Evolutionary conservation across 2,329 filamentous ascomycete genomes (phyloP), one percentile per base, ranked within the genome.

Genomic region (Pseudocercospora crystallina): DNA sequence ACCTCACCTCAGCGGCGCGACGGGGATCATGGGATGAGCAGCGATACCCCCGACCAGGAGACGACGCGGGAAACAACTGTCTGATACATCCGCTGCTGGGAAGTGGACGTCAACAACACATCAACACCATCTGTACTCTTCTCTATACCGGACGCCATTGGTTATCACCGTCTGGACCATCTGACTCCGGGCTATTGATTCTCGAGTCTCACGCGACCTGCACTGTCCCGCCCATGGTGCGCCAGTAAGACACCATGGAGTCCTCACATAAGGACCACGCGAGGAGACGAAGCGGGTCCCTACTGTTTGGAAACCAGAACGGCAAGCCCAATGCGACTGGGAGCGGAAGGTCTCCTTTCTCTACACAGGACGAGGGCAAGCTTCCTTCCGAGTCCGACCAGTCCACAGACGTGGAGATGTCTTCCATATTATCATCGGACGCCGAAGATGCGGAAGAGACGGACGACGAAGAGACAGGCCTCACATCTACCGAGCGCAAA

Each of bases 391-490:
- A 53, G 14, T 53, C 50, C 29, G 50, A 53, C 13, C 50, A 53
- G 15, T 48, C 44, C 10, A 48, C 45, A 20, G 54, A 59, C 44
- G 49, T 59, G 44, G 57, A 59, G 43, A 20, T 59, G 49, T 51
- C 44, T 35, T 55, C 58, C 12, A 54, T 58, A 40, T 50, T 45
- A 17, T 49, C 56, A 15, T 55, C 52, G 11, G 49, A 48, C 41
- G 41, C 49, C 37, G 51, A 48, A 5, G 32, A 41, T 47, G 36
- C 49, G 32, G 49, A 56, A 43, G 39, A 56, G 33, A 42, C 43
- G 35, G 69, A 88, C 26, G 91, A 96, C 66, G 91, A 95, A 73
- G 91, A 96, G 77, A 89, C 88, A 2, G 91, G 90, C 1, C 76
- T 96, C 60, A 95, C 89, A 33, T 79, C 80, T 54, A 81, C 83